phyloP scores from a whole-genome alignment of 176 grass and related monocot species.

The Eragrostis nindensis region DNA sequence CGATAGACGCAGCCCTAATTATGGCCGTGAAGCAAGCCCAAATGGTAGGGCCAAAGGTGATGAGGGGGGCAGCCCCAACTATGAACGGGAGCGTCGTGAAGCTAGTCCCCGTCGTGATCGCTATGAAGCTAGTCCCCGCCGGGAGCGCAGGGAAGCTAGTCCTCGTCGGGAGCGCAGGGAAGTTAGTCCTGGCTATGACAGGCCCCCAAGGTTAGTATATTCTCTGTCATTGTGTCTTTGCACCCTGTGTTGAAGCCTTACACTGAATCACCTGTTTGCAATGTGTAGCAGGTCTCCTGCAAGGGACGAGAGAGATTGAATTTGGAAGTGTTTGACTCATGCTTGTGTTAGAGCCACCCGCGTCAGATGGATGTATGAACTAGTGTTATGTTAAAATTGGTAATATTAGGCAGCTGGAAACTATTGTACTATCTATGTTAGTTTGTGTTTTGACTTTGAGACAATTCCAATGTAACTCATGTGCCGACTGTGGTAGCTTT shows the following conservation, averaged over 20 bases:
- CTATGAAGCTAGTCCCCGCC: conserved; percentile 34
- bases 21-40: conserved; percentile 60
- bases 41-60: conserved; percentile 45
- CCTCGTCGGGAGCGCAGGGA: conserved; percentile 49
- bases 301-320: conserved; percentile 53
- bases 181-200: conserved; percentile 63
- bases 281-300: conserved; percentile 51
- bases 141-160: conserved; percentile 53
- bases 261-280: conserved; percentile 30
- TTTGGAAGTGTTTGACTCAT: neutral
- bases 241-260: neutral
- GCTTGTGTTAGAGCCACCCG: neutral
- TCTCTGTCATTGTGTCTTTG: neutral
- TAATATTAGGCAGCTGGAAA: conserved; percentile 27
- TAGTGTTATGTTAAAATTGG: conserved; percentile 23
- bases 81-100: conserved; percentile 44
- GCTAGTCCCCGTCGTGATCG: conserved; percentile 50
- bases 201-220: conserved; percentile 46
- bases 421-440: conserved; percentile 39
- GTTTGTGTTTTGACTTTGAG: conserved; percentile 14
- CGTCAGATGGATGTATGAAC: conserved; percentile 7
- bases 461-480: conserved; percentile 16
- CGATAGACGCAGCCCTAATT: conserved; percentile 67
- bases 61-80: conserved; percentile 55
- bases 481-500: neutral